Conservation (phyloP, 805 yeast species). For the Wickerhamiella nectarea region DNA sequence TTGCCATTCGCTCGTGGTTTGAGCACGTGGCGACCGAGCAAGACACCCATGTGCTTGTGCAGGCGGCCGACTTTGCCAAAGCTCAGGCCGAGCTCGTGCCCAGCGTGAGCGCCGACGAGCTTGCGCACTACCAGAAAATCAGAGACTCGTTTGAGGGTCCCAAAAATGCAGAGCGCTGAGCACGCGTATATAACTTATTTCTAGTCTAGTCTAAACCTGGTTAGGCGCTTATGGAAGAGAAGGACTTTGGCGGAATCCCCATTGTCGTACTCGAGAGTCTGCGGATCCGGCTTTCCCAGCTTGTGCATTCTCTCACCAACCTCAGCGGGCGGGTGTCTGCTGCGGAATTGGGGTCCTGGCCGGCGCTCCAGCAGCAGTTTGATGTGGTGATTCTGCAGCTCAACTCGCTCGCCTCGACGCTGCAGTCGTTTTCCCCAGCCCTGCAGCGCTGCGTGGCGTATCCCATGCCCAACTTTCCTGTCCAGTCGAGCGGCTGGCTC, state of each 20-base stretch:
- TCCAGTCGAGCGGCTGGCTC: constrained; percentile 69
- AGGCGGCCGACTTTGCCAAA: constrained; percentile 59
- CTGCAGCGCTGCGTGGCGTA: constrained; percentile 60
- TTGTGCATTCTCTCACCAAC: constrained; percentile 46
- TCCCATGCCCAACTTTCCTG: constrained; percentile 76
- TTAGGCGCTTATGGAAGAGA: constrained; percentile 2
- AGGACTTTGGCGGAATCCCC: constrained; percentile 18
- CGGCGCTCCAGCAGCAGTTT: constrained; percentile 69
- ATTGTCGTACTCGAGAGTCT: constrained; percentile 16
- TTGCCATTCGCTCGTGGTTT: constrained; percentile 80
- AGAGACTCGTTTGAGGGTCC: constrained; percentile 77
- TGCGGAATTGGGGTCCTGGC: constrained; percentile 39
- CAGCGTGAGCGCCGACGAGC: constrained; percentile 76
- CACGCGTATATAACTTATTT: neutral
- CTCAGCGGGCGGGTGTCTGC: constrained; percentile 40
- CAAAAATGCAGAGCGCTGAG: neutral
- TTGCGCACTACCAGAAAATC: constrained; percentile 67
- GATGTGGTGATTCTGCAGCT: constrained; percentile 74
- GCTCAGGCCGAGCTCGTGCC: constrained; percentile 64
- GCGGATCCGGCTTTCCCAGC: constrained; percentile 21
- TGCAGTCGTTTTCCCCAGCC: constrained; percentile 46
- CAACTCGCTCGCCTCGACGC: constrained; percentile 55
- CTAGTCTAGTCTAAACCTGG: neutral
- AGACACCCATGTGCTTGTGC: constrained; percentile 58
- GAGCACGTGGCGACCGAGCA: constrained; percentile 57